Evolutionary conservation across 2,329 filamentous ascomycete genomes (phyloP), one percentile per base, ranked within the genome.

Genomic region (Sarocladium strictum): DNA sequence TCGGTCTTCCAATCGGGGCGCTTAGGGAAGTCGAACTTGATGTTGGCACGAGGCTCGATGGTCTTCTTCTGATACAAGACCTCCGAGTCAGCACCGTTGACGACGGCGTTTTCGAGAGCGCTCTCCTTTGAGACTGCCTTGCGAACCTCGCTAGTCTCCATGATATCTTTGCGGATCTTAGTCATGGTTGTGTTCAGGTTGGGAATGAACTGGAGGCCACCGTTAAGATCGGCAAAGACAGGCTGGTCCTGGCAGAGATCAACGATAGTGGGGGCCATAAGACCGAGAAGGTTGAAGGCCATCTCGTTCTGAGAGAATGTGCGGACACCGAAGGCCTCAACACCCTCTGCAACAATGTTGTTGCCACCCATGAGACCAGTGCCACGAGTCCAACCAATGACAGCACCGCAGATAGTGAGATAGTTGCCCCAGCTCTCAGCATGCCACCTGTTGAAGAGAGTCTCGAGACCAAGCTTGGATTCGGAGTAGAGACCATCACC

Each of bases 271-370:
- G 94, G 92, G 1, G 92, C 89, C 94, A 99, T 96, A 53, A 99
- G 83, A 62, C 94, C 93, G 43, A 99, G 83, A 61, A 99, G 75
- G 74, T 99, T 99, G 80, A 99, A 99, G 15, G 94, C 94, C 94
- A 99, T 99, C 73, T 99, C 94, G 70, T 96, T 91, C 75, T 97
- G 94, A 10, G 93, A 97, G 79, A 99, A 99, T 3, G 94, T 99
- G 64, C 94, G 91, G 24, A 97, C 94, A 64, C 94, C 94, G 61
- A 95, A 94, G 64, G 89, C 90, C 77, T 99, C 94, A 55, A 99
- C 90, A 57, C 93, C 94, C 70, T 97, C 93, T 33, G 94, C 94
- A 60, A 97, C 92, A 63, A 97, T 85, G 72, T 99, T 97, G 80
- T 97, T 97, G 66, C 89, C 92, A 61, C 88, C 89, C 93, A 99